phyloP scores from a whole-genome alignment of 2,329 filamentous ascomycete species.

The Aspergillus felis region DNA sequence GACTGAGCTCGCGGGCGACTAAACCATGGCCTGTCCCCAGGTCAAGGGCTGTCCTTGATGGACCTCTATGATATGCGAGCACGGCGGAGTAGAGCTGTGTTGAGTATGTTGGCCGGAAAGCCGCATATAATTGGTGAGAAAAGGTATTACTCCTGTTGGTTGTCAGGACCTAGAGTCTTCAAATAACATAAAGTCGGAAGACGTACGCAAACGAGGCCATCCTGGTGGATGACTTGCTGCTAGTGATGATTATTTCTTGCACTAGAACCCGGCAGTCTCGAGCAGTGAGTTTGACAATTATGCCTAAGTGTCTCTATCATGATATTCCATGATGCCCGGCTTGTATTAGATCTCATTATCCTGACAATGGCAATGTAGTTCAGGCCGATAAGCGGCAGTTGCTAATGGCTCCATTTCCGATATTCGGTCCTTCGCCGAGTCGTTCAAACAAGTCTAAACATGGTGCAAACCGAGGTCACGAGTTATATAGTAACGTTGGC shows the following conservation, averaged over 20 bases:
- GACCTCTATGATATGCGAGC: slow-evolving; percentile 1
- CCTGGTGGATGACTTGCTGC: neutral
- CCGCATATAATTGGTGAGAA: slow-evolving; percentile 1
- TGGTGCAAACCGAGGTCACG: neutral
- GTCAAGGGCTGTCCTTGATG: neutral
- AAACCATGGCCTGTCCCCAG: slow-evolving; percentile 6
- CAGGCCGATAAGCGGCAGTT: neutral
- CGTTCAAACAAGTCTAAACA: neutral
- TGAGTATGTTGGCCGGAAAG: slow-evolving; percentile 4
- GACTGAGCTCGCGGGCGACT: slow-evolving; percentile 2
- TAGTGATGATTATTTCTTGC: neutral
- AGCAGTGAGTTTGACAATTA: neutral
- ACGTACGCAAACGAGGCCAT: neutral
- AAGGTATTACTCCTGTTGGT: slow-evolving; percentile 3
- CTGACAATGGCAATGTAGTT: neutral
- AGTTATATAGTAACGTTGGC: neutral
- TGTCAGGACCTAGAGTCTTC: neutral
- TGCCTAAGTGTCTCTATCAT: neutral
- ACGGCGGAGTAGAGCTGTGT: neutral
- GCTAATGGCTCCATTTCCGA: neutral
- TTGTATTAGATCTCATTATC: neutral
- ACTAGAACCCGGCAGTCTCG: neutral
- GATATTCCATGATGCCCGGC: neutral
- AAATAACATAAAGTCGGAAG: neutral
- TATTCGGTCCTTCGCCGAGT: neutral